A percentile compares a stretch with the other conserved stretches of the same genome.
Evolutionary conservation across 345 rosid genomes (phyloP).

Genomic region (Brassica nigra): DNA sequence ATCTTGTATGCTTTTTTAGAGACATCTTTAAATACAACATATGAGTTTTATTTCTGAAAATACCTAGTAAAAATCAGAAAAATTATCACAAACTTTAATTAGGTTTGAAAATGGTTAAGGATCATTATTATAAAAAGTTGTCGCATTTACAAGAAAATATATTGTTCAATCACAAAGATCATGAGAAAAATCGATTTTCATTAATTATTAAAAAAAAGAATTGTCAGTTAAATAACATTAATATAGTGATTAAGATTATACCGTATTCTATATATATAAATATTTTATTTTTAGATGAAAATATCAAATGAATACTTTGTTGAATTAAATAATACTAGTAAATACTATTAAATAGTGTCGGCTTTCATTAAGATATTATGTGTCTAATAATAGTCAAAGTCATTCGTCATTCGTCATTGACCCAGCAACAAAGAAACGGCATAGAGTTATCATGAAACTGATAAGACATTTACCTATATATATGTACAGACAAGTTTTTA

Average conservation of each 20-base stretch:
- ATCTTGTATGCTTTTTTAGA: neutral
- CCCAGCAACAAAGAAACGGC: conserved; percentile 16
- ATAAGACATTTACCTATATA: conserved; percentile 10
- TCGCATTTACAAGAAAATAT: neutral
- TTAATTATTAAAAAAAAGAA: neutral
- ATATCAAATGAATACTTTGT: neutral
- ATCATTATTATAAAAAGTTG: neutral
- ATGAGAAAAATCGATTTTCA: neutral
- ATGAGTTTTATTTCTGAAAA: neutral
- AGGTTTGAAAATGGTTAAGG: neutral
- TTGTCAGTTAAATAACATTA: neutral
- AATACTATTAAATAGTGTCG: neutral
- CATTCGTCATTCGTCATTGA: conserved; percentile 37
- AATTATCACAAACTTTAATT: neutral
- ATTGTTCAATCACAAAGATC: neutral
- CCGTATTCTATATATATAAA: neutral
- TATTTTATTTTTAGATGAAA: neutral
- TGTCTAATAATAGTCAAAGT: conserved; percentile 37
- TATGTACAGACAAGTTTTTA: neutral
- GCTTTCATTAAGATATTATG: conserved; percentile 1
- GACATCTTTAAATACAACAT: neutral
- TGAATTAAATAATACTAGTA: neutral
- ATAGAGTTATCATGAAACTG: neutral
- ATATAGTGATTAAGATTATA: neutral
- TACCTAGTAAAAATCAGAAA: neutral